Conservation (phyloP, 331 rosid species). For the Pyracantha coccinea region DNA sequence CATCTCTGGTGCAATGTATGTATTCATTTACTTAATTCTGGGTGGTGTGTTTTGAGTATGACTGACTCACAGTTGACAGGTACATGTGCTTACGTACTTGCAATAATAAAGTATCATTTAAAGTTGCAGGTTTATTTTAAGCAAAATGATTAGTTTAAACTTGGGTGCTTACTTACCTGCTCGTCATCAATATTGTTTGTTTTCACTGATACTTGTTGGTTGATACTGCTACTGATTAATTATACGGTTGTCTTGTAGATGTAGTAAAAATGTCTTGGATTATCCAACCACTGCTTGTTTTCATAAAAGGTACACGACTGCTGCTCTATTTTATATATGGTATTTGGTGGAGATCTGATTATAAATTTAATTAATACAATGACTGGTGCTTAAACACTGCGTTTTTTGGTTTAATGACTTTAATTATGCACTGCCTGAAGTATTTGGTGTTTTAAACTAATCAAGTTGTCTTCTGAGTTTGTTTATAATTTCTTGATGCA, state of each 20-base stretch:
- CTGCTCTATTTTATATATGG: background rate
- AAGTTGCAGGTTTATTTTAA: slow-evolving; percentile 11
- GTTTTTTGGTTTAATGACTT: background rate
- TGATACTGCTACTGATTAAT: slow-evolving; percentile 2
- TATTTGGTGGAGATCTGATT: background rate
- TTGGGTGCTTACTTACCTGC: slow-evolving; percentile 1
- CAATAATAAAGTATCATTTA: slow-evolving; percentile 21
- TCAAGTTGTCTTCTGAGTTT: background rate
- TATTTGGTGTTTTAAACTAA: background rate
- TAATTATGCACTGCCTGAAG: background rate
- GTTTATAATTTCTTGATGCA: background rate
- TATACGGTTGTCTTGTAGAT: background rate
- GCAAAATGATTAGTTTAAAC: background rate
- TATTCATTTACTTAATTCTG: slow-evolving; percentile 16
- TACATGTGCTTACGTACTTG: slow-evolving; percentile 38
- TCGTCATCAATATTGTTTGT: slow-evolving; percentile 19
- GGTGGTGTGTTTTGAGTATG: slow-evolving; percentile 25
- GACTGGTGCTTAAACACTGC: slow-evolving; percentile 3
- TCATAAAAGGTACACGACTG: background rate
- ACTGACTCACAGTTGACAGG: slow-evolving; percentile 22
- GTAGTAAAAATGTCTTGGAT: slow-evolving; percentile 10
- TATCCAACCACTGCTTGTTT: slow-evolving; percentile 14
- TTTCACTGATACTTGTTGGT: background rate
- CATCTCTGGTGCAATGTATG: slow-evolving; percentile 19
- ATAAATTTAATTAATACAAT: background rate